Evolutionary conservation across 202 grass and related monocot genomes (phyloP).

Genomic region (Zoysia matrella): DNA sequence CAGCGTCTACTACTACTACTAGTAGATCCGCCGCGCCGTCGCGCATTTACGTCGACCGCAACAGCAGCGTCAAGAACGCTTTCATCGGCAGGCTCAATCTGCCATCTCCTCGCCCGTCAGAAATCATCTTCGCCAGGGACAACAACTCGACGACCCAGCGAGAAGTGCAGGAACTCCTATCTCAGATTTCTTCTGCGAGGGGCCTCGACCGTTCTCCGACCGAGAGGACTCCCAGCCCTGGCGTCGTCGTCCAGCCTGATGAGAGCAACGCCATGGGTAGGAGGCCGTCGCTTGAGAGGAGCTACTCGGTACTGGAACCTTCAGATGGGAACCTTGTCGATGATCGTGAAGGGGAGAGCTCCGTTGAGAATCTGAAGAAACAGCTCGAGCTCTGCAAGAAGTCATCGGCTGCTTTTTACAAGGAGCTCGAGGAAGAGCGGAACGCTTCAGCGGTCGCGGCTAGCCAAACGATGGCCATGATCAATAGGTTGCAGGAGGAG

Average conservation of each 20-base stretch:
- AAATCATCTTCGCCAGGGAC: slow-evolving; percentile 80
- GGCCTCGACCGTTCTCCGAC: slow-evolving; percentile 53
- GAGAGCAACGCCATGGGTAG: slow-evolving; percentile 47
- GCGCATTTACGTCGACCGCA: slow-evolving; percentile 47
- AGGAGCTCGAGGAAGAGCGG: slow-evolving; percentile 89
- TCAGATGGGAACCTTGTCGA: slow-evolving; percentile 50
- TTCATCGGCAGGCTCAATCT: slow-evolving; percentile 53
- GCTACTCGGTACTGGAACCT: slow-evolving; percentile 64
- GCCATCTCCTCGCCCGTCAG: slow-evolving; percentile 77
- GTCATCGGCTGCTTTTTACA: slow-evolving; percentile 62
- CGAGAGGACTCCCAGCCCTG: slow-evolving; percentile 52
- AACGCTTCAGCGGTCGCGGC: slow-evolving; percentile 85
- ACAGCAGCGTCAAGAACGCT: slow-evolving; percentile 51
- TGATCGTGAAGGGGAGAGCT: slow-evolving; percentile 59
- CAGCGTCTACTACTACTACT: neutral
- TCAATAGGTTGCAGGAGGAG: slow-evolving; percentile 86
- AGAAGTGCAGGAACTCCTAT: slow-evolving; percentile 75
- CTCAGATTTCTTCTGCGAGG: slow-evolving; percentile 71
- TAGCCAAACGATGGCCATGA: slow-evolving; percentile 95
- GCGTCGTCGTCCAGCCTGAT: slow-evolving; percentile 37
- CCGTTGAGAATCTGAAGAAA: slow-evolving; percentile 57
- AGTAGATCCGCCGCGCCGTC: slow-evolving; percentile 21
- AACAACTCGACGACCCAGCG: slow-evolving; percentile 72
- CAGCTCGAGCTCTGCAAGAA: slow-evolving; percentile 67
- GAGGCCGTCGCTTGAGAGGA: slow-evolving; percentile 60